Evolutionary conservation across 345 rosid species (phyloP).

Genomic region (Citrus unshiu): DNA sequence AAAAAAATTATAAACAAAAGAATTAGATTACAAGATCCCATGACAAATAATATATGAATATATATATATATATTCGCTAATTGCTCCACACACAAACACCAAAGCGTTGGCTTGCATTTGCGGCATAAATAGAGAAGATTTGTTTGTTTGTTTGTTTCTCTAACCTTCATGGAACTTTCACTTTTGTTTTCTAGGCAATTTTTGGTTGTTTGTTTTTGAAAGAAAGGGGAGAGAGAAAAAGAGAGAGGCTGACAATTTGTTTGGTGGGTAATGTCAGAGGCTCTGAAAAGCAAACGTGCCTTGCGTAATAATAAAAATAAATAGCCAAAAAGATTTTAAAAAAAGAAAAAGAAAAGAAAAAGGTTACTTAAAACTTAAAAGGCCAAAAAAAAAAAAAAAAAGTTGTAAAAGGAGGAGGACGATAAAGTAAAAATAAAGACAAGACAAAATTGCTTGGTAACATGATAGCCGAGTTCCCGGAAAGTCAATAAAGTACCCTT

Average conservation of each 20-base stretch:
- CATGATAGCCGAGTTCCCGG: constrained; percentile 4
- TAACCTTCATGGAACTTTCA: constrained; percentile 33
- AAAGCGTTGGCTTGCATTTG: constrained; percentile 10
- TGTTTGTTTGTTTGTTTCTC: neutral
- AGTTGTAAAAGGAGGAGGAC: neutral
- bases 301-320: constrained; percentile 19
- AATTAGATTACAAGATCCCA: constrained; percentile 11
- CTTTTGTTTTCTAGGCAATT: constrained; percentile 27
- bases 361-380: constrained; percentile 15
- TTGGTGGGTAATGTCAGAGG: constrained; percentile 34
- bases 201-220: constrained; percentile 9
- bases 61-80: neutral
- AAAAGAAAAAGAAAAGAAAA: neutral
- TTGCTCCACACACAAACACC: neutral
- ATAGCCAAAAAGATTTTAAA: too few species aligned
- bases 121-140: neutral
- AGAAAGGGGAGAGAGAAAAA: neutral
- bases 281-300: constrained; percentile 52
- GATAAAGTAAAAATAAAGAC: constrained; percentile 19
- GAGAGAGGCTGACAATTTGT: constrained; percentile 11
- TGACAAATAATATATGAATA: neutral
- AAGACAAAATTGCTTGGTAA: constrained; percentile 29
- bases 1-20: constrained; percentile 6
- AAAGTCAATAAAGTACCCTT: constrained; percentile 35
- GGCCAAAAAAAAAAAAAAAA: neutral